Base-by-base conservation (phyloP, 148 eudicot genomes). In the Silene latifolia region DNA sequence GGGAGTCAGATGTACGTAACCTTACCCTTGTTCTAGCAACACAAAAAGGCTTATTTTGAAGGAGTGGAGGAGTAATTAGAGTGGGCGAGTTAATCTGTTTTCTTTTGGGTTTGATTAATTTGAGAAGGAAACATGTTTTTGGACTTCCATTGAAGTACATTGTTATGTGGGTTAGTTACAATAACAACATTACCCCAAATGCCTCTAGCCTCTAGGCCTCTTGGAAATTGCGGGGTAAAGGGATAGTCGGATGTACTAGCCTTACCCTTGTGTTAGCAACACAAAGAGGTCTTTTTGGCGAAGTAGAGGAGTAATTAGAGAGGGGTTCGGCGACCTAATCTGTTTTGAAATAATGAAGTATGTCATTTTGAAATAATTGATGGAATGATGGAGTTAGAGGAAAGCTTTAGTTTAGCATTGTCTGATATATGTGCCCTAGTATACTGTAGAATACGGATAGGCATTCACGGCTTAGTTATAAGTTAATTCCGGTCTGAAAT, bases 281-380 rank as follows among this genome's bases (percentile, higher is more conserved):
- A 35, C 42, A 35, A 35, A 35, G 42, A 35, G 42, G 42, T 35
- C 7, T 35, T n/a, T 35, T 35, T 35, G 57, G 1, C 1, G n/a
- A n/a, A n/a, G n/a, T n/a, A n/a, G n/a, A 27, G n/a, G 14, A 42
- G 19, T 42, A 24, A 51, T 0, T 69, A 46, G 68, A 7, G 56
- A 1, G 3, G 19, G n/a, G 18, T 29, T 0, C 4, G 3, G 20
- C 2, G 46, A 10, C 11, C 8, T 0, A 10, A 8, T 64, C n/a
- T 2, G 8, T 12, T 67, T 13, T 19, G 7, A 29, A 8, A 44
- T 44, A 18, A 7, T 19, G 7, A 29, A 8, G 56, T 44, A 18
- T 72, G 65, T 59, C 20, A 39, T 19, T 3, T 73, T 73, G 32
- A 51, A 21, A 60, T 73, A 63, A 21, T 77, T 18, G n/a, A n/a